Conservation (phyloP, 768 basidiomycete species). For the Pleurotus djamor region DNA sequence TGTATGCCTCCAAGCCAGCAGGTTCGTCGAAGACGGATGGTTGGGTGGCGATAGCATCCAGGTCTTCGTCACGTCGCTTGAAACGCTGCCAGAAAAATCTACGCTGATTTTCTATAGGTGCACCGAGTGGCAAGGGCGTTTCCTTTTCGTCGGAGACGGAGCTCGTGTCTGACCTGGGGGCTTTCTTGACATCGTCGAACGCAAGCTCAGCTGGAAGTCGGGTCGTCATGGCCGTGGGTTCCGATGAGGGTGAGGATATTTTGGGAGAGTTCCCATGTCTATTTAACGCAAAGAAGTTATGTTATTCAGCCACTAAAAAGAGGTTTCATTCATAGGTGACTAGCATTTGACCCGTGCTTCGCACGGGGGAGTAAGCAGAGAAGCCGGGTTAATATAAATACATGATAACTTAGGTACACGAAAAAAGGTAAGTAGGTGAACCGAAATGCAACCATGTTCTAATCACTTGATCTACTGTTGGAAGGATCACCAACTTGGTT, state of each 20-base stretch:
- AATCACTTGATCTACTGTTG: too few species aligned
- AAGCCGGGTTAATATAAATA: too few species aligned
- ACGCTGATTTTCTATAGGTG: conserved; percentile 20
- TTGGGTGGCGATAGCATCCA: conserved; percentile 57
- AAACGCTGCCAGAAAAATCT: conserved; percentile 27
- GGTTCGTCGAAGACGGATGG: conserved; percentile 65
- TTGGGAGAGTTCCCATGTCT: neutral
- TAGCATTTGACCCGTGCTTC: too few species aligned
- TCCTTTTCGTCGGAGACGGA: conserved; percentile 12
- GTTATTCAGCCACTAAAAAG: neutral
- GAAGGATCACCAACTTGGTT: too few species aligned
- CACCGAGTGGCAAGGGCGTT: conserved; percentile 23
- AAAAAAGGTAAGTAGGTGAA: too few species aligned
- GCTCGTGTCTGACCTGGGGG: neutral
- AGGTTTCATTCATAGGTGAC: neutral
- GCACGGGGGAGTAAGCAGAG: too few species aligned
- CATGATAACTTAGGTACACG: too few species aligned
- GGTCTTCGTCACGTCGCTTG: conserved; percentile 25
- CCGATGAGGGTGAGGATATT: neutral
- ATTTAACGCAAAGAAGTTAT: neutral
- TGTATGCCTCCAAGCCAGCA: conserved; percentile 42
- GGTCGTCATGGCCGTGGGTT: neutral
- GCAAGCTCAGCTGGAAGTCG: neutral
- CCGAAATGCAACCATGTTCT: too few species aligned
- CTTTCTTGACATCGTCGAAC: conserved; percentile 8